These are phyloP conservation scores for Trichophyton equinum DNA, from an alignment of 2,329 filamentous ascomycete genomes.

Conservation along the genomic window DNA sequence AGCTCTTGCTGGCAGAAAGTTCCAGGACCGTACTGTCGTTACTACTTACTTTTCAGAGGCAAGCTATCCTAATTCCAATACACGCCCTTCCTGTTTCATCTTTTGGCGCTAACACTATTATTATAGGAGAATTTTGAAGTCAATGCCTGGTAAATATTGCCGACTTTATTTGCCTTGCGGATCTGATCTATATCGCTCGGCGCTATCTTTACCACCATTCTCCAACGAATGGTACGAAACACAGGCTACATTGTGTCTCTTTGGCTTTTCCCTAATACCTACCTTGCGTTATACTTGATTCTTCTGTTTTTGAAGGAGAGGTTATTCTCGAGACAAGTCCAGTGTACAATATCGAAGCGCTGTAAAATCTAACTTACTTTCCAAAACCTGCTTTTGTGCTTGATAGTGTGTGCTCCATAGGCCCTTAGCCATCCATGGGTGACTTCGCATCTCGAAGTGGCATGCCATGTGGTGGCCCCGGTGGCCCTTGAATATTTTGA, in stretches of 20 bases:
- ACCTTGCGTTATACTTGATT: background rate
- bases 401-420: background rate
- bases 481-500: too few species aligned
- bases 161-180: background rate
- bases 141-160: constrained; percentile 57
- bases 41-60: constrained; percentile 94
- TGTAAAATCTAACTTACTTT: constrained; percentile 6
- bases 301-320: background rate
- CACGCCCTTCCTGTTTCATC: constrained; percentile 21
- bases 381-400: background rate
- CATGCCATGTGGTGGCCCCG: too few species aligned
- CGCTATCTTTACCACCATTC: background rate
- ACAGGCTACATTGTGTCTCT: background rate
- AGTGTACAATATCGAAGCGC: constrained; percentile 8
- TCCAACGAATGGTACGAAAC: background rate
- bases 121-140: constrained; percentile 84
- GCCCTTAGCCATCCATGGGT: background rate
- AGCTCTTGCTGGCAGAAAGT: constrained; percentile 88
- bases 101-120: constrained; percentile 10
- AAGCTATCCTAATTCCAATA: constrained; percentile 20
- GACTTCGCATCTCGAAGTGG: background rate
- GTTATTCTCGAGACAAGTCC: background rate
- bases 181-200: background rate
- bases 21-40: constrained; percentile 90
- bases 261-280: background rate